phyloP scores from a whole-genome alignment of 768 basidiomycete genomes.

The Macrolepiota albuminosa region DNA sequence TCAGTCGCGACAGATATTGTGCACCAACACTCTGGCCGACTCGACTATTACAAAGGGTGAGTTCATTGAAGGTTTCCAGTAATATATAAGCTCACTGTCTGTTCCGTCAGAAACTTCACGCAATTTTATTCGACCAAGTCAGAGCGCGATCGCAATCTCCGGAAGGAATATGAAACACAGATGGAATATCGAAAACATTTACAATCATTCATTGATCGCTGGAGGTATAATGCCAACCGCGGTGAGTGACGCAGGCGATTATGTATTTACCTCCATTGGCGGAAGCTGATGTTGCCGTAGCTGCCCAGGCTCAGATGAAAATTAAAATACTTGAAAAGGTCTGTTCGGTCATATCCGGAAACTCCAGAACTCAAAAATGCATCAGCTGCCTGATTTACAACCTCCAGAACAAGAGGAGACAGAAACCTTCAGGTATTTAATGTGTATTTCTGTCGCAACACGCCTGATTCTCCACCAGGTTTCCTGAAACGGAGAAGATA shows the following conservation, averaged over 20 bases:
- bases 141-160: conserved; percentile 86
- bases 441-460: background rate
- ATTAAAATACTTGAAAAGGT: conserved; percentile 78
- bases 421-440: conserved; percentile 79
- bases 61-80: conserved; percentile 5
- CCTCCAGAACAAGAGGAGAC: conserved; percentile 92
- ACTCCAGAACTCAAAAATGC: background rate
- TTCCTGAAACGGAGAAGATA: conserved; percentile 96
- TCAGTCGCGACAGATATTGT: conserved; percentile 97
- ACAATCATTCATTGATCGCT: conserved; percentile 97
- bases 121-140: conserved; percentile 99
- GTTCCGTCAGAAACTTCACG: conserved; percentile 72
- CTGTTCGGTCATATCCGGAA: background rate
- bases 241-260: conserved; percentile 34
- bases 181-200: conserved; percentile 93
- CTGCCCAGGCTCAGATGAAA: conserved; percentile 80
- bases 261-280: background rate
- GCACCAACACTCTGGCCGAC: conserved; percentile 88
- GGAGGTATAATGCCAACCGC: conserved; percentile 96
- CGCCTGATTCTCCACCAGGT: conserved; percentile 35
- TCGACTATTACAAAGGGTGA: conserved; percentile 97
- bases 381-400: conserved; percentile 83
- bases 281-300: conserved; percentile 30
- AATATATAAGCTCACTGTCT: background rate
- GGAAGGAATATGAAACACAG: conserved; percentile 94